Conservation (phyloP, 768 basidiomycete genomes). For the Phanerodontia chrysosporium region DNA sequence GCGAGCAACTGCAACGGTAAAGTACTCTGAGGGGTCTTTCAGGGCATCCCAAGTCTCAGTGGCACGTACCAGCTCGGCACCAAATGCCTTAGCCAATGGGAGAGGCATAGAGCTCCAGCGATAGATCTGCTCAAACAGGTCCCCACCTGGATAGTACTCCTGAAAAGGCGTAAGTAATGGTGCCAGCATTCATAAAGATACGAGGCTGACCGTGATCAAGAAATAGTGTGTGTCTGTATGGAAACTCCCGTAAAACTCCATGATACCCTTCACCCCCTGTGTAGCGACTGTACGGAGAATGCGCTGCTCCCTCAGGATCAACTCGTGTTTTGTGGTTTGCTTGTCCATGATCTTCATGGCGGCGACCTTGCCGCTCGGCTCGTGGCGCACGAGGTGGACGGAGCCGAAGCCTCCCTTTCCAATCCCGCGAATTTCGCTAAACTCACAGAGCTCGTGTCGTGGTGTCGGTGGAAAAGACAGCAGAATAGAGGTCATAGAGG, state of each 20-base stretch:
- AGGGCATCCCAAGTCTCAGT: neutral
- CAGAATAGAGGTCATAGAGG: neutral
- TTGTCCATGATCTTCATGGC: constrained; percentile 23
- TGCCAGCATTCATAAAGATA: neutral
- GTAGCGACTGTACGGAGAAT: neutral
- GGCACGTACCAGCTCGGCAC: neutral
- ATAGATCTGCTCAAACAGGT: neutral
- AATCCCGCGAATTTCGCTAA: constrained; percentile 16
- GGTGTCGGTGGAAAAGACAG: neutral
- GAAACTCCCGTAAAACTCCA: constrained; percentile 12
- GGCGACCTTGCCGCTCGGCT: constrained; percentile 10
- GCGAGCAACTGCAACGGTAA: neutral
- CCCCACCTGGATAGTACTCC: constrained; percentile 7
- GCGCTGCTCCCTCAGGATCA: neutral
- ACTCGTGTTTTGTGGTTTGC: constrained; percentile 1
- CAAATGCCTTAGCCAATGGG: constrained; percentile 13
- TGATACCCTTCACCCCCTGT: neutral
- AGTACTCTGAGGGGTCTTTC: too few relatives aligned
- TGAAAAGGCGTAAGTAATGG: neutral
- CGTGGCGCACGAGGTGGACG: constrained; percentile 22
- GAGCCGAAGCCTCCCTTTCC: constrained; percentile 21
- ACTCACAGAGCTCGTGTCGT: constrained; percentile 10
- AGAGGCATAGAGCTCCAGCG: constrained; percentile 11
- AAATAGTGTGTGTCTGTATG: constrained; percentile 7
- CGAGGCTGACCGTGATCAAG: constrained; percentile 4